Conservation (phyloP, 164 flowering plant genomes). For the Tetracentron sinense region DNA sequence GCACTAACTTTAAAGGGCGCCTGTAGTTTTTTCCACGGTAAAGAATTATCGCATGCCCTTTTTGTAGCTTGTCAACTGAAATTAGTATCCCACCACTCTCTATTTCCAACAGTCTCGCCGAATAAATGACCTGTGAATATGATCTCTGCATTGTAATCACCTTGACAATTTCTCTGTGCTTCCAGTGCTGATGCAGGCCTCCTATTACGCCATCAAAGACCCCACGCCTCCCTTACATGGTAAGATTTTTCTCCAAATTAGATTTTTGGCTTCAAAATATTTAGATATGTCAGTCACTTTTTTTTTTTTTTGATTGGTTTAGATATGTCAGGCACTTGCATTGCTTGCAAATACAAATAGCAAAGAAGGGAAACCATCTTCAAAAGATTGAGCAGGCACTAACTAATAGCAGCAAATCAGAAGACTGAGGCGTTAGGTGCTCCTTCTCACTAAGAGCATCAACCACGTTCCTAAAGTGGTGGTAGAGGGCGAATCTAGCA, state of each 20-base stretch:
- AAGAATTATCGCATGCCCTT: conserved; percentile 81
- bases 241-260: neutral
- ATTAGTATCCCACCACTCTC: conserved; percentile 83
- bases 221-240: conserved; percentile 76
- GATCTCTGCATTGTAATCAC: conserved; percentile 76
- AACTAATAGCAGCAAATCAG: no score
- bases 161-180: conserved; percentile 84
- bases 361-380: neutral
- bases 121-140: conserved; percentile 38
- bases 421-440: no score
- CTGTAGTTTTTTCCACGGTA: conserved; percentile 89
- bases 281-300: neutral
- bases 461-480: neutral
- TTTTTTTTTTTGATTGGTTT: no score
- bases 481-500: neutral
- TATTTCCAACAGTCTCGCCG: conserved; percentile 61
- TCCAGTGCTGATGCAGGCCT: conserved; percentile 92
- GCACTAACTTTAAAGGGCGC: conserved; percentile 47
- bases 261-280: neutral
- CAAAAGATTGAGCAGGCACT: no score
- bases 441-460: no score
- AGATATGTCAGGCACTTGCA: no score
- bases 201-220: conserved; percentile 87
- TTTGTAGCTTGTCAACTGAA: conserved; percentile 58
- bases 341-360: neutral